phyloP scores from a whole-genome alignment of 345 rosid genomes.

The Aegle marmelos region DNA sequence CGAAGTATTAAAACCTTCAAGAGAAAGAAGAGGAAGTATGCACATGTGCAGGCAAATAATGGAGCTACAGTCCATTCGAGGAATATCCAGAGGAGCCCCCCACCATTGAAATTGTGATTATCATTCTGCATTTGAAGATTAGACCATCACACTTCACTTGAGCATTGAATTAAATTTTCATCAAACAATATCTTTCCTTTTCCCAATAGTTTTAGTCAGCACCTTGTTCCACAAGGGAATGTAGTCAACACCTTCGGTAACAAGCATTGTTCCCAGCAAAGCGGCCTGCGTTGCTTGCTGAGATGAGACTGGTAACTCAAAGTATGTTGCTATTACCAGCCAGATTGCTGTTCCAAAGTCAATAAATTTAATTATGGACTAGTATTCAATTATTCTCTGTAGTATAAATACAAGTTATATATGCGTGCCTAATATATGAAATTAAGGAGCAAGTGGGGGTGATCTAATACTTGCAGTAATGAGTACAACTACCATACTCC shows the following conservation, averaged over 20 bases:
- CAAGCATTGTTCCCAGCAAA: conserved; percentile 30
- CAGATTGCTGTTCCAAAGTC: conserved; percentile 27
- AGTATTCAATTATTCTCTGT: background rate
- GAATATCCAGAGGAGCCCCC: conserved; percentile 27
- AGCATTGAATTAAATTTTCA: background rate
- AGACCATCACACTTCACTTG: background rate
- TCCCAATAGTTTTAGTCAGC: background rate
- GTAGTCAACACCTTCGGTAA: conserved; percentile 21
- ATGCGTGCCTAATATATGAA: background rate
- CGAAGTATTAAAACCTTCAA: conserved; percentile 24
- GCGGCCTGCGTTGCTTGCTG: conserved; percentile 31
- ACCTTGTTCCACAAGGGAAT: conserved; percentile 32
- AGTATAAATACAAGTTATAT: too few species aligned
- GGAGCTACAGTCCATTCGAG: conserved; percentile 37
- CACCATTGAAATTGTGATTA: conserved; percentile 26
- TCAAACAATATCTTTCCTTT: background rate
- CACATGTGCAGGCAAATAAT: conserved; percentile 20
- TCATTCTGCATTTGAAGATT: conserved; percentile 21
- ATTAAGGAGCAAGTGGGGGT: background rate
- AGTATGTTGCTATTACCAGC: conserved; percentile 31
- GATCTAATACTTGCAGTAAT: conserved; percentile 22
- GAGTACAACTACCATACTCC: conserved; percentile 35
- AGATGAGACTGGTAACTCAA: conserved; percentile 36
- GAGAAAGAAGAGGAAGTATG: conserved; percentile 17
- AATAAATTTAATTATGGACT: too few species aligned